Percentiles rank a stretch among this genome's conserved stretches.
phyloP scores from a whole-genome alignment of 345 rosid species.

The Citrus glauca region DNA sequence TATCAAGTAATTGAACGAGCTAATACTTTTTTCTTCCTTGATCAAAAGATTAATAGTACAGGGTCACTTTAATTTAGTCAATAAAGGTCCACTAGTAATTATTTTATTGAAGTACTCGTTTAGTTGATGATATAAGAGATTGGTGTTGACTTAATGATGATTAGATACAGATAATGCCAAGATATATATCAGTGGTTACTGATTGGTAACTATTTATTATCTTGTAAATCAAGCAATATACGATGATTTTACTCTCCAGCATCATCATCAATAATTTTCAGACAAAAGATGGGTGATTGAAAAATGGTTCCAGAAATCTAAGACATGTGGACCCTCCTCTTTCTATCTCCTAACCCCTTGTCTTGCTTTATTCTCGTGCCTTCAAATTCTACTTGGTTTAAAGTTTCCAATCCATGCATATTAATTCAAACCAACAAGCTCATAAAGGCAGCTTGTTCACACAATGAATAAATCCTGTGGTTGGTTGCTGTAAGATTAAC shows the following conservation, averaged over 20 bases:
- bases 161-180: neutral
- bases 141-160: slow-evolving; percentile 4
- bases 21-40: neutral
- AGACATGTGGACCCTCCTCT: slow-evolving; percentile 39
- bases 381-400: slow-evolving; percentile 1
- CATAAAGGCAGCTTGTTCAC: neutral
- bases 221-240: slow-evolving; percentile 31
- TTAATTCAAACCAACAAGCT: neutral
- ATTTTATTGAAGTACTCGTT: neutral
- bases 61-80: neutral
- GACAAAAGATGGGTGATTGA: slow-evolving; percentile 22
- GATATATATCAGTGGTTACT: neutral
- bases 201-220: slow-evolving; percentile 2
- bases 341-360: neutral
- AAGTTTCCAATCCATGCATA: neutral
- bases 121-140: slow-evolving; percentile 9
- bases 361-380: neutral
- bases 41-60: neutral
- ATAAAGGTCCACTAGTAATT: slow-evolving; percentile 6
- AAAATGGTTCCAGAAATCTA: slow-evolving; percentile 20
- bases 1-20: neutral
- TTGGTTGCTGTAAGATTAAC: neutral
- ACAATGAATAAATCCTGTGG: neutral
- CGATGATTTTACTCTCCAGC: slow-evolving; percentile 13
- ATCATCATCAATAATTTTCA: slow-evolving; percentile 10